Conservation (phyloP, 352 stramenopile genomes). For the Saprolegnia parasitica region DNA sequence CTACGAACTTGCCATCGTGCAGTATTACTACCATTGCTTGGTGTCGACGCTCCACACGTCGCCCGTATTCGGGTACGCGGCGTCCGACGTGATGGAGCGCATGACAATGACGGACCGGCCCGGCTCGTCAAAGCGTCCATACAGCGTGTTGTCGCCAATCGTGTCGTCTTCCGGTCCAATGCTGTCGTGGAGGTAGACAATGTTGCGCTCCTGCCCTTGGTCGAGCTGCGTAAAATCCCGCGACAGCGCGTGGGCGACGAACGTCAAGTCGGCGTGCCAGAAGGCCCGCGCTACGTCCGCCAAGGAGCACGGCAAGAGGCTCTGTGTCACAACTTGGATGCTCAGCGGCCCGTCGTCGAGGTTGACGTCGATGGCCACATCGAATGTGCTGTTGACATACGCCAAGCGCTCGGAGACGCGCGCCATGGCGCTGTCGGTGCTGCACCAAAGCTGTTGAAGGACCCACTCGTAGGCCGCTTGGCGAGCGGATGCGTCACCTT, state of each 20-base stretch:
- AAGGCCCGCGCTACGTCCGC: neutral
- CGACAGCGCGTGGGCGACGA: neutral
- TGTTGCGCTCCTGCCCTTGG: neutral
- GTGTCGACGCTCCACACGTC: neutral
- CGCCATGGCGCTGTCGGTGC: neutral
- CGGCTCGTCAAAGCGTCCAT: neutral
- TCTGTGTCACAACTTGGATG: neutral
- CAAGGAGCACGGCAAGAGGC: neutral
- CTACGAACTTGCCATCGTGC: no score
- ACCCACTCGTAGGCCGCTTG: neutral
- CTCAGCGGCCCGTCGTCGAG: neutral
- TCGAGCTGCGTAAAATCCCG: neutral
- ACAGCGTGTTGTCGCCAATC: neutral
- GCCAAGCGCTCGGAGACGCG: neutral
- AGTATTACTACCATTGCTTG: neutral
- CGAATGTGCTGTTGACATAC: neutral
- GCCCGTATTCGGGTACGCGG: neutral
- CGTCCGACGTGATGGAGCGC: neutral
- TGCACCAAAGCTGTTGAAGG: neutral
- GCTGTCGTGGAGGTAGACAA: neutral
- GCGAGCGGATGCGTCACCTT: neutral
- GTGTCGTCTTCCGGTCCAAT: neutral
- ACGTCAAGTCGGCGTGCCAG: neutral
- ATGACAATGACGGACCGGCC: neutral
- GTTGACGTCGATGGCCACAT: neutral